phyloP scores from a whole-genome alignment of 352 stramenopile species.

The Phytophthora fragariaefolia region DNA sequence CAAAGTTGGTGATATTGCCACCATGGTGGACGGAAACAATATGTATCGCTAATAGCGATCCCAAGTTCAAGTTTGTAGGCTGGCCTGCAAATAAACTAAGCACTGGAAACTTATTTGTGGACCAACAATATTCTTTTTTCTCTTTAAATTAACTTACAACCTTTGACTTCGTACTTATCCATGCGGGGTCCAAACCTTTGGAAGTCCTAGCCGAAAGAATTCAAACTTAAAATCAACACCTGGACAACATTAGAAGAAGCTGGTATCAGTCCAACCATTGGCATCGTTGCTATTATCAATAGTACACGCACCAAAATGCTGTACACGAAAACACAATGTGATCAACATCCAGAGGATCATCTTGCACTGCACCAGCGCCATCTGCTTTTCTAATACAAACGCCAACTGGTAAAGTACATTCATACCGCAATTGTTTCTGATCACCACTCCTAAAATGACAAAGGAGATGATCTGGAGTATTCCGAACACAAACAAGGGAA shows the following conservation, averaged over 20 bases:
- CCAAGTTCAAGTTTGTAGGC: neutral
- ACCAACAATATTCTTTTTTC: neutral
- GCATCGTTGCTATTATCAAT: no score
- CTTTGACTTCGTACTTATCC: neutral
- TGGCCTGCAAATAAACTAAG: neutral
- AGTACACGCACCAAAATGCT: conserved; percentile 34
- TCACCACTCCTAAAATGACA: conserved; percentile 9
- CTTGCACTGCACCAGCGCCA: conserved; percentile 25
- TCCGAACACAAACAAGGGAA: conserved; percentile 24
- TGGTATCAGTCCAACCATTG: neutral
- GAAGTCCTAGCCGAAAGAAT: conserved; percentile 11
- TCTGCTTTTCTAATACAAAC: conserved; percentile 41
- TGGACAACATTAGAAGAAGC: neutral
- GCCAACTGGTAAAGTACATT: conserved; percentile 30
- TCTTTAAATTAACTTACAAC: neutral
- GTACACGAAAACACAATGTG: conserved; percentile 17
- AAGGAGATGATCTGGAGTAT: conserved; percentile 31
- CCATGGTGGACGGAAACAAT: neutral
- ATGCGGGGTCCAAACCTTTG: conserved; percentile 9
- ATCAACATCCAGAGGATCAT: conserved; percentile 36
- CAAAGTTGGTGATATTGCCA: neutral
- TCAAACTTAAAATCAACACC: conserved; percentile 23
- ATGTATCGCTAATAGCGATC: neutral
- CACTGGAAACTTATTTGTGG: neutral
- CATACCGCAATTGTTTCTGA: conserved; percentile 26